phyloP scores from a whole-genome alignment of 495 filamentous ascomycete species.

The Terfezia boudieri region DNA sequence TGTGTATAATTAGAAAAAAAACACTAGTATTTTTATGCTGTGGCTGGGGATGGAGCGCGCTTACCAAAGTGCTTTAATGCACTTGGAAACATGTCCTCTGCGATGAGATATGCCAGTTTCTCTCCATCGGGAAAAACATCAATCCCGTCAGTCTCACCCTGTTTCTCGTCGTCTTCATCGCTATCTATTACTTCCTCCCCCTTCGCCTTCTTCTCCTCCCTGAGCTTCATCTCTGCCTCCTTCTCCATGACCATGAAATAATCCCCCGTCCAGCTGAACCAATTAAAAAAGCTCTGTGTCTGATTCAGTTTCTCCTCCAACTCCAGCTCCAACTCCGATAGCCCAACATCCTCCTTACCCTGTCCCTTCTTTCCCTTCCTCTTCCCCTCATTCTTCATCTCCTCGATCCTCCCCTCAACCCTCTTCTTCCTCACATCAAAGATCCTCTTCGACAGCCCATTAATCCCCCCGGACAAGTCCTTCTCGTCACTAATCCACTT shows the following conservation, averaged over 20 bases:
- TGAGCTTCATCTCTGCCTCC: slow-evolving; percentile 1
- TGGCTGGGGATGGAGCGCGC: slow-evolving; percentile 16
- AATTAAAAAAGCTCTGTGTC: slow-evolving; percentile 54
- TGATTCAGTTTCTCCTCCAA: slow-evolving; percentile 34
- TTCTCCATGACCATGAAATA: slow-evolving; percentile 11
- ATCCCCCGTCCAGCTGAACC: slow-evolving; percentile 38
- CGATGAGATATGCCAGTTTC: slow-evolving; percentile 50
- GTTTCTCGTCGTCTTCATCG: neutral
- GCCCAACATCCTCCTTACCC: slow-evolving; percentile 11
- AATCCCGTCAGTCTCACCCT: slow-evolving; percentile 10
- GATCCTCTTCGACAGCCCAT: slow-evolving; percentile 15
- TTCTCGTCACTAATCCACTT: slow-evolving; percentile 57
- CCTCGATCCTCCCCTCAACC: slow-evolving; percentile 20
- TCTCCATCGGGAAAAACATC: slow-evolving; percentile 71
- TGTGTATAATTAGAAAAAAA: neutral
- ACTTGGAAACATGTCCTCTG: slow-evolving; percentile 69
- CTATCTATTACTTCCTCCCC: neutral
- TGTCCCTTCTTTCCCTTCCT: neutral
- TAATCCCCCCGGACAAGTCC: slow-evolving; percentile 51
- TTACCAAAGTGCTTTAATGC: slow-evolving; percentile 80
- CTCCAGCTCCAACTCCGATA: slow-evolving; percentile 30
- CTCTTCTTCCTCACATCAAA: slow-evolving; percentile 22
- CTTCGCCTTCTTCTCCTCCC: slow-evolving; percentile 1
- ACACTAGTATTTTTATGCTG: neutral
- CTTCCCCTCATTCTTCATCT: slow-evolving; percentile 15